A percentile compares a stretch with the other conserved stretches of the same genome.
Conservation (phyloP, 2,329 filamentous ascomycete species). For the Claviceps sp. region DNA sequence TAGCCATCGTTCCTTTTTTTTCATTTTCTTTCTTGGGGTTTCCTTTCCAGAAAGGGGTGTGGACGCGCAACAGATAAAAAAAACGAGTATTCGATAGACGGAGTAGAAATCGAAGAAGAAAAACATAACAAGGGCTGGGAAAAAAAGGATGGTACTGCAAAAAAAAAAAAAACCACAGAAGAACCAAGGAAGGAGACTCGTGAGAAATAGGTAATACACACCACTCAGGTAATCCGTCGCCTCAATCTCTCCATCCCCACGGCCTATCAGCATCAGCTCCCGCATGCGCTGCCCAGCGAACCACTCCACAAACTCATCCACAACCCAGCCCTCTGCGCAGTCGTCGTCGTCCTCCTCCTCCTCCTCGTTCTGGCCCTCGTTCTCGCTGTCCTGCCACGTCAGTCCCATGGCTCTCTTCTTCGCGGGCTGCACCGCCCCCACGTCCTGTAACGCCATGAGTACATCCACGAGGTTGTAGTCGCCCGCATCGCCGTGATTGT, state of each 20-base stretch:
- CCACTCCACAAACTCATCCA: slow-evolving; percentile 71
- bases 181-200: not conserved
- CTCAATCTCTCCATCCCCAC: slow-evolving; percentile 50
- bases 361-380: not conserved
- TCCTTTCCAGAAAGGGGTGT: no score
- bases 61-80: no score
- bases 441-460: slow-evolving; percentile 72
- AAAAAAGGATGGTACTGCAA: no score
- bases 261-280: slow-evolving; percentile 71
- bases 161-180: not conserved
- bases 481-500: slow-evolving; percentile 47
- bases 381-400: slow-evolving; percentile 37
- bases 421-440: slow-evolving; percentile 54
- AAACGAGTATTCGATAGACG: no score
- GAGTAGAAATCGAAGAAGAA: no score
- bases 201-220: slow-evolving; percentile 17
- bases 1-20: not conserved
- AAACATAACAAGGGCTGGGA: no score
- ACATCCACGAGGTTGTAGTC: slow-evolving; percentile 54
- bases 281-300: slow-evolving; percentile 58
- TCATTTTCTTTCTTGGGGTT: no score
- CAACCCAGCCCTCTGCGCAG: slow-evolving; percentile 64
- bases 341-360: slow-evolving; percentile 47
- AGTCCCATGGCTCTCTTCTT: slow-evolving; percentile 56
- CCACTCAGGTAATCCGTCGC: slow-evolving; percentile 59